Evolutionary conservation across 805 yeast genomes (phyloP).

Genomic region (Ogataea salicorniae): DNA sequence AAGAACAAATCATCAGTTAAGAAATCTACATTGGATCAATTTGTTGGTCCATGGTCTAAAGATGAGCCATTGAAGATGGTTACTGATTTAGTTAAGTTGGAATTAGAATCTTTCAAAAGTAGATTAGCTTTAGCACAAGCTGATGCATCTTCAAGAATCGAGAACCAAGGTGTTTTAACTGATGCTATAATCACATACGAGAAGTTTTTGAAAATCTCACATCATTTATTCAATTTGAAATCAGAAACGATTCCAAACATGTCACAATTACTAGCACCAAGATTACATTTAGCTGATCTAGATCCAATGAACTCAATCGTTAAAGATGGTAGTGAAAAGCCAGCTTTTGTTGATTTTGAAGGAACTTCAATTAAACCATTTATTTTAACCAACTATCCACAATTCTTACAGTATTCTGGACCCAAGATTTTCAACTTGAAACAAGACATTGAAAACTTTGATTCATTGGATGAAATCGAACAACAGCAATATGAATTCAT

Average conservation of each 20-base stretch:
- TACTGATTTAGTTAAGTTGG: conserved; percentile 57
- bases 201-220: conserved; percentile 51
- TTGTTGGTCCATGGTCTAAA: conserved; percentile 75
- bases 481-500: conserved; percentile 80
- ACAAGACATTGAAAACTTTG: conserved; percentile 70
- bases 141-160: conserved; percentile 42
- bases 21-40: conserved; percentile 42
- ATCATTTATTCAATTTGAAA: conserved; percentile 50
- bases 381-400: conserved; percentile 70
- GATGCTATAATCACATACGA: conserved; percentile 58
- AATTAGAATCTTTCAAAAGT: conserved; percentile 53
- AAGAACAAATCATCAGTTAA: conserved; percentile 55
- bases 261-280: conserved; percentile 61
- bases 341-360: conserved; percentile 71
- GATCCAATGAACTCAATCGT: conserved; percentile 84
- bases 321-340: conserved; percentile 37
- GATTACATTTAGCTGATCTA: conserved; percentile 75
- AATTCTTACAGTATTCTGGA: conserved; percentile 82
- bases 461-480: conserved; percentile 62
- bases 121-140: conserved; percentile 52
- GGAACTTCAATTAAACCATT: conserved; percentile 77
- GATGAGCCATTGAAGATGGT: conserved; percentile 58
- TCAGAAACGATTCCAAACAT: conserved; percentile 57
- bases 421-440: conserved; percentile 75
- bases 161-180: conserved; percentile 37